These are phyloP conservation scores for Aspergillus novofumigatus DNA, from an alignment of 2,329 filamentous ascomycete species.

Conservation along the genomic window DNA sequence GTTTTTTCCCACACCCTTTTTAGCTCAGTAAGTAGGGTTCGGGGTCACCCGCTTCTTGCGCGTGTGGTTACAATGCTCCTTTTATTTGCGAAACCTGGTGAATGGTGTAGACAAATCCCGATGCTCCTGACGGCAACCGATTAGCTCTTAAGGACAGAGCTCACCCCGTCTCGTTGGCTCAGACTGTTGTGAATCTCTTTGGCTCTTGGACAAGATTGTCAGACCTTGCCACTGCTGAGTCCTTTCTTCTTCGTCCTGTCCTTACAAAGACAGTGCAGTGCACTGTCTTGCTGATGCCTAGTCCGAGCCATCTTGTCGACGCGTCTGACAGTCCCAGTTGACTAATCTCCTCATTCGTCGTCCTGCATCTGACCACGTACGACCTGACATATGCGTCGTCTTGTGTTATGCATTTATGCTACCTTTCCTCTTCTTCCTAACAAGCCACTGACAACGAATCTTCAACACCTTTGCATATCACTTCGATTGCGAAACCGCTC, in stretches of 20 bases:
- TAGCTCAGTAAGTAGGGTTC: neutral
- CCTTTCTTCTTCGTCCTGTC: neutral
- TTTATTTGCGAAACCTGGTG: neutral
- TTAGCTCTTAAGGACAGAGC: neutral
- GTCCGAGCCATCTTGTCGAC: too few relatives aligned
- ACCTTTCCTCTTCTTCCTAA: neutral
- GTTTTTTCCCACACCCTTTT: neutral
- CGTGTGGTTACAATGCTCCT: constrained; percentile 14
- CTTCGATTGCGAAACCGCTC: neutral
- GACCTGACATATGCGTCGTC: neutral
- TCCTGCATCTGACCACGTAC: neutral
- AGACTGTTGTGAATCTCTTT: neutral
- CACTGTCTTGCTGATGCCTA: too few relatives aligned
- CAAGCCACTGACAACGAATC: neutral
- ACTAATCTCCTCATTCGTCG: neutral
- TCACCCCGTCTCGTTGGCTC: neutral
- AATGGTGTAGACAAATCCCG: constrained; percentile 1
- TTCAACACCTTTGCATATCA: neutral
- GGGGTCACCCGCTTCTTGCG: constrained; percentile 14
- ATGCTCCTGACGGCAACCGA: neutral
- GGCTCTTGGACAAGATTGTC: neutral
- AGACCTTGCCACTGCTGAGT: neutral
- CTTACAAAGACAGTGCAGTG: neutral
- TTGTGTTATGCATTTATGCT: neutral
- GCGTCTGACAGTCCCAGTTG: neutral